Evolutionary conservation across 2,329 filamentous ascomycete species (phyloP), one percentile per base, ranked within the genome.

Genomic region (Hypoxylon sp.): DNA sequence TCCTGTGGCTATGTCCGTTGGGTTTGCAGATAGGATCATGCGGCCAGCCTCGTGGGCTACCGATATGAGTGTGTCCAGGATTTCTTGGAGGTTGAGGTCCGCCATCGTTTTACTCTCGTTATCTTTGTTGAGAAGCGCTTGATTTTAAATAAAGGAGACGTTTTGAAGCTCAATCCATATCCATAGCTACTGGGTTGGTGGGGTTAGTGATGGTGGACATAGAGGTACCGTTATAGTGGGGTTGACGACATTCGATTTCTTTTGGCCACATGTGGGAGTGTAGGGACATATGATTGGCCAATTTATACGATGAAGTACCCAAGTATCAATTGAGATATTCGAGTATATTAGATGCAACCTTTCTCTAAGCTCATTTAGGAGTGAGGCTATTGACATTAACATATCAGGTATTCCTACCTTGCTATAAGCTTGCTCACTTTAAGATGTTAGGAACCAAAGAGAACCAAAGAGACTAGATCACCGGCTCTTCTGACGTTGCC

Each of bases 31-130:
- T 57, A 88, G 79, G 71, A 91, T 91, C 86, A 89, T 90, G 63
- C 81, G 79, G 71, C 90, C 90, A n/a, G 90, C 90, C 79, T 87
- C 86, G 69, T 87, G 85, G 76, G 89, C 90, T 63, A 91, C 81
- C 55, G 81, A 77, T 73, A 91, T 79, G 70, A 92, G 82, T 55
- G 85, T 85, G 78, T 91, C 87, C 72, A 88, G 89, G 69, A 92
- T 84, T 57, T 86, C 84, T 75, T 89, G 83, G 57, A 91, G 82
- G 75, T 91, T 84, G 71, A 90, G 80, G 59, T 84, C 81, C 13
- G 84, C 80, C 88, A 90, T 90, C 35, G 62, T 78, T 66, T 3
- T 47, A 17, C n/a, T 13, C 37, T 24, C 42, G 29, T 26, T 29
- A 35, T 14, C 26, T 66, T 31, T 26, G 10, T n/a, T 22, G 11